Conservation (phyloP, 495 filamentous ascomycete genomes). For the Physcia stellaris region DNA sequence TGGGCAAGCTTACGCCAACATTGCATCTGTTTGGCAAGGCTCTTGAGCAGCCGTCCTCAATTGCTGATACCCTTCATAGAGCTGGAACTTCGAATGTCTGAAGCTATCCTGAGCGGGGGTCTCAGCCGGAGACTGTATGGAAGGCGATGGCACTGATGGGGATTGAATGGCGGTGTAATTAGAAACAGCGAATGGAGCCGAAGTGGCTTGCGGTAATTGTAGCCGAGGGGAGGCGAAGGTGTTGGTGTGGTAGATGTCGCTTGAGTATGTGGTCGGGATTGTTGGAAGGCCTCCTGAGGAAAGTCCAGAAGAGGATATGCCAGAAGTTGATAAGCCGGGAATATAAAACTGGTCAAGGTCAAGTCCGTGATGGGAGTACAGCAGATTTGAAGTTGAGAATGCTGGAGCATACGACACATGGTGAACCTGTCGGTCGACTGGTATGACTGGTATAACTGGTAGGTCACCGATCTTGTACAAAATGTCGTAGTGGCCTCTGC, state of each 20-base stretch:
- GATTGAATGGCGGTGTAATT: neutral
- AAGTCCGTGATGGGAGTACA: conserved; percentile 1
- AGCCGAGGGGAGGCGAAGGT: no score
- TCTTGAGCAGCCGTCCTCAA: neutral
- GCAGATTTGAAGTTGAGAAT: conserved; percentile 1
- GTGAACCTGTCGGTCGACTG: conserved; percentile 6
- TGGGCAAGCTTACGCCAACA: neutral
- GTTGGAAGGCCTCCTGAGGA: neutral
- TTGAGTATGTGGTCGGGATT: conserved; percentile 3
- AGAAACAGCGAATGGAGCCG: no score
- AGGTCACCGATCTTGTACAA: conserved; percentile 59
- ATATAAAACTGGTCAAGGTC: conserved; percentile 1
- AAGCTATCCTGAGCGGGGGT: conserved; percentile 10
- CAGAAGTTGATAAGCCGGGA: conserved; percentile 3
- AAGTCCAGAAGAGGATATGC: conserved; percentile 3
- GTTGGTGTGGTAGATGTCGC: conserved; percentile 2
- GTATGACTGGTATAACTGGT: conserved; percentile 29
- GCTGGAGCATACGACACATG: conserved; percentile 4
- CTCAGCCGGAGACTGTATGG: neutral
- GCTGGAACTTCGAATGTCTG: conserved; percentile 23
- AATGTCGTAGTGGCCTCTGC: conserved; percentile 84
- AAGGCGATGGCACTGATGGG: neutral
- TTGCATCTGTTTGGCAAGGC: conserved; percentile 15
- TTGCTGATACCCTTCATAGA: conserved; percentile 7
- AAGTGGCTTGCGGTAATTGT: no score